These are phyloP conservation scores for Cladosporium oxysporum DNA, from an alignment of 2,329 filamentous ascomycete species.

Conservation along the genomic window DNA sequence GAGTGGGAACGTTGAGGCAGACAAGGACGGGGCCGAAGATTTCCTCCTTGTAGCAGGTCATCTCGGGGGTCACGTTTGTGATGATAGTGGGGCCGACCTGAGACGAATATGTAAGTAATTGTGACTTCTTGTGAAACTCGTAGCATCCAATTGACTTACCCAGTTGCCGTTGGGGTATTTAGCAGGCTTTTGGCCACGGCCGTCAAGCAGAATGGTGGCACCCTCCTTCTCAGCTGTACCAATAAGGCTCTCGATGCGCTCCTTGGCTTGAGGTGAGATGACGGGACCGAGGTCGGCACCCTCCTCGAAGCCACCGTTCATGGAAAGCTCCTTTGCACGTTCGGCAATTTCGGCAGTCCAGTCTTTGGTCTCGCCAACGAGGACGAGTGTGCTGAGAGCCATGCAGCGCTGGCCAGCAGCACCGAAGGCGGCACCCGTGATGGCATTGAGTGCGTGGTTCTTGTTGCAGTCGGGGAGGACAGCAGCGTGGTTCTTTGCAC, in stretches of 20 bases:
- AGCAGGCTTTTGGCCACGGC: constrained; percentile 69
- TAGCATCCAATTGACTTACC: constrained; percentile 44
- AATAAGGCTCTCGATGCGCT: constrained; percentile 75
- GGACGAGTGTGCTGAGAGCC: constrained; percentile 79
- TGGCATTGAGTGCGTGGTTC: constrained; percentile 83
- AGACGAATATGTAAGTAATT: constrained; percentile 25
- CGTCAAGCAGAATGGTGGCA: constrained; percentile 79
- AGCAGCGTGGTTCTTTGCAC: constrained; percentile 85
- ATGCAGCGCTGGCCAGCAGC: constrained; percentile 85
- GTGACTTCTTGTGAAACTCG: not conserved
- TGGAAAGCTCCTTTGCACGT: constrained; percentile 69
- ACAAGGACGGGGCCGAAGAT: constrained; percentile 85
- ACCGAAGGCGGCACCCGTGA: constrained; percentile 80
- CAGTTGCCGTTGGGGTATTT: constrained; percentile 87
- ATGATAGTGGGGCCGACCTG: constrained; percentile 81
- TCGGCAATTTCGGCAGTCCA: constrained; percentile 80
- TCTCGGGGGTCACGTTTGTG: constrained; percentile 73
- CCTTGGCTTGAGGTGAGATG: constrained; percentile 76
- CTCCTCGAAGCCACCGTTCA: constrained; percentile 79
- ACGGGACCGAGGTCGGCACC: constrained; percentile 80
- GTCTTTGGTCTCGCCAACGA: constrained; percentile 78
- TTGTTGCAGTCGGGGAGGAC: constrained; percentile 86
- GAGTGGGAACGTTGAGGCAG: constrained; percentile 73
- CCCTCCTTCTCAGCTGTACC: constrained; percentile 76
- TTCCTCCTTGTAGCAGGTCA: constrained; percentile 83